phyloP scores from a whole-genome alignment of 2,329 filamentous ascomycete species.

The Colletotrichum magnum region DNA sequence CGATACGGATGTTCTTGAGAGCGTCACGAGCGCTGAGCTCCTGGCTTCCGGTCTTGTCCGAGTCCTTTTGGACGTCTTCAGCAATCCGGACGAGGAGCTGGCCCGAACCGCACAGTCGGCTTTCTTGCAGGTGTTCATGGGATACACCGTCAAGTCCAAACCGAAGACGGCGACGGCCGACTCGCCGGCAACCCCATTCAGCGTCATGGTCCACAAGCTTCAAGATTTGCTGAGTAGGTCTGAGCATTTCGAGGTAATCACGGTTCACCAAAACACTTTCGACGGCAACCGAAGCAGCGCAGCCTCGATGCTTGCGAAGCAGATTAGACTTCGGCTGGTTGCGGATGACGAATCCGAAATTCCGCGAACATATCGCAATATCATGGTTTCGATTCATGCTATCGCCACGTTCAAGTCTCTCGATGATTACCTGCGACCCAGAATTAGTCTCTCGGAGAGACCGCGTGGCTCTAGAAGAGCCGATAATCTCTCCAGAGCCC shows the following conservation, averaged over 20 bases:
- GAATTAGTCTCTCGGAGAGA: constrained; percentile 86
- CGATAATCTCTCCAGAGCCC: constrained; percentile 75
- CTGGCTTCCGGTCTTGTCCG: constrained; percentile 92
- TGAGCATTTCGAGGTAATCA: constrained; percentile 98
- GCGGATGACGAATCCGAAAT: constrained; percentile 94
- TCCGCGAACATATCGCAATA: constrained; percentile 87
- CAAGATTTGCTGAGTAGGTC: constrained; percentile 96
- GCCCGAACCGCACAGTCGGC: constrained; percentile 80
- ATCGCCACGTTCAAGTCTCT: constrained; percentile 98
- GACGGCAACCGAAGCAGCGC: constrained; percentile 93
- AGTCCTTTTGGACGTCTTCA: constrained; percentile 86
- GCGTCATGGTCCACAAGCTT: constrained; percentile 91
- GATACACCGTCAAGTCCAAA: constrained; percentile 75
- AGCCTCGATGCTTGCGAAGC: constrained; percentile 96
- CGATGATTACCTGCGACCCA: constrained; percentile 93
- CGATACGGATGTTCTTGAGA: constrained; percentile 88
- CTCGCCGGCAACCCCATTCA: constrained; percentile 86
- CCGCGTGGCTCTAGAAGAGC: constrained; percentile 73
- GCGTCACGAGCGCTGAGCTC: constrained; percentile 95
- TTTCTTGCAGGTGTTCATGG: constrained; percentile 95
- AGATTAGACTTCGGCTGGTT: constrained; percentile 88
- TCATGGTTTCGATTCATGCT: constrained; percentile 98
- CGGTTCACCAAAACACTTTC: constrained; percentile 91
- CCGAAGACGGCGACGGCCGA: constrained; percentile 75
- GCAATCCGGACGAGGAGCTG: constrained; percentile 74